phyloP scores from a whole-genome alignment of 176 grass and related monocot species.

The Oryza rufipogon region DNA sequence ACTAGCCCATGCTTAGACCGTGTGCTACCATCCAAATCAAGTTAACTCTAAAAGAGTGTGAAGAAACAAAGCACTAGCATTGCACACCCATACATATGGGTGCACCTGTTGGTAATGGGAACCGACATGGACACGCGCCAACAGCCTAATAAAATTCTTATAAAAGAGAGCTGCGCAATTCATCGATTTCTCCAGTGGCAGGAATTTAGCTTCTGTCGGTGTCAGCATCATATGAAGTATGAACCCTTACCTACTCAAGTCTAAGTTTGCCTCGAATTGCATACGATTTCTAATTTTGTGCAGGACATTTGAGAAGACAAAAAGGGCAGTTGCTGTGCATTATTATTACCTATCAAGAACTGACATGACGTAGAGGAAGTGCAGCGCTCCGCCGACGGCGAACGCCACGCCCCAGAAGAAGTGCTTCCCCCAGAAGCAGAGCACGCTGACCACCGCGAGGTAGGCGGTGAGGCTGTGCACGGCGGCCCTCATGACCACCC shows the following conservation, averaged over 20 bases:
- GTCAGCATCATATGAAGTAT: not conserved
- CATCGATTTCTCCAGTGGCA: not conserved
- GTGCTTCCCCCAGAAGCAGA: slow-evolving; percentile 92
- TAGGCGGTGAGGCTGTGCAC: slow-evolving; percentile 90
- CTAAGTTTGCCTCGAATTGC: slow-evolving; percentile 26
- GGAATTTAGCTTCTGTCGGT: not conserved
- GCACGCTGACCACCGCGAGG: slow-evolving; percentile 83
- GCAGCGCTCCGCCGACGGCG: slow-evolving; percentile 73
- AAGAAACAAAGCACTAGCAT: slow-evolving; percentile 24
- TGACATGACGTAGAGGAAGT: slow-evolving; percentile 96
- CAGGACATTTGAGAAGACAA: slow-evolving; percentile 1
- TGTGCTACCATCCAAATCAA: slow-evolving; percentile 21
- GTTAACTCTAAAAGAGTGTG: not conserved
- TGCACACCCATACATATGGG: not conserved
- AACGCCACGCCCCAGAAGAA: slow-evolving; percentile 92
- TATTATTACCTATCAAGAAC: slow-evolving; percentile 79
- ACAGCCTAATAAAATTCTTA: not conserved
- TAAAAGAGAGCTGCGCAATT: not conserved
- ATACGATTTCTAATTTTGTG: not conserved
- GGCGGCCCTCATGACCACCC: slow-evolving; percentile 69
- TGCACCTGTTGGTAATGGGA: slow-evolving; percentile 5
- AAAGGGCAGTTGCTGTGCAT: not conserved
- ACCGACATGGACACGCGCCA: not conserved
- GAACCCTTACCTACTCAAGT: slow-evolving; percentile 21
- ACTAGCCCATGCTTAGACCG: slow-evolving; percentile 12